A percentile compares a stretch with the other conserved stretches of the same genome.
Evolutionary conservation across 768 basidiomycete species (phyloP).

Genomic region (Russula ochroleuca): DNA sequence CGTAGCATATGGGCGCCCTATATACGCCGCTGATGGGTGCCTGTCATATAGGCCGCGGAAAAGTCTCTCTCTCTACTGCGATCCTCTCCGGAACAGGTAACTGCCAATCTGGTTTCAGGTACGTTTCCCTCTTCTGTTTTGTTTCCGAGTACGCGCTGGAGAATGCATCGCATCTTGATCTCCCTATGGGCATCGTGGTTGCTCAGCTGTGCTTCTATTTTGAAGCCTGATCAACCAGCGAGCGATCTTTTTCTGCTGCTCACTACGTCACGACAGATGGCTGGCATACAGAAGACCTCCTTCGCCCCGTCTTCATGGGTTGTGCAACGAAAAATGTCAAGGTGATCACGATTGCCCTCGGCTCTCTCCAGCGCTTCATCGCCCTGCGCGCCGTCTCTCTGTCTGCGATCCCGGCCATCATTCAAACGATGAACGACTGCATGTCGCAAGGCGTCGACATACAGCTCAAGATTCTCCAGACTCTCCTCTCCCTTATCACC

Average conservation of each 20-base stretch:
- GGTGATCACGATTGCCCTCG: slow-evolving; percentile 87
- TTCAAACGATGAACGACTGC: slow-evolving; percentile 81
- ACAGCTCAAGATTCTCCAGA: slow-evolving; percentile 90
- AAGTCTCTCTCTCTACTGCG: slow-evolving; percentile 77
- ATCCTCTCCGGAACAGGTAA: slow-evolving; percentile 78
- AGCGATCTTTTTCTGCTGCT: background rate
- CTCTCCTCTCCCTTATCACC: slow-evolving; percentile 84
- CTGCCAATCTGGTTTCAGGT: slow-evolving; percentile 70
- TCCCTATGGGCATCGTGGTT: background rate
- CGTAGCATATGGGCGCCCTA: slow-evolving; percentile 20
- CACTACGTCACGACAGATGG: slow-evolving; percentile 47
- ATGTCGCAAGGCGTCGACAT: slow-evolving; percentile 96
- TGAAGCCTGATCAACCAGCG: no score
- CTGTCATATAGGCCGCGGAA: slow-evolving; percentile 63
- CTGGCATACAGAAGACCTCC: slow-evolving; percentile 72
- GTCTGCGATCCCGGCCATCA: slow-evolving; percentile 70
- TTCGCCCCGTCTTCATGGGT: slow-evolving; percentile 89
- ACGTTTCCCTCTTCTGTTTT: background rate
- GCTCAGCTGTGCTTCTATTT: background rate
- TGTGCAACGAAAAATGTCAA: slow-evolving; percentile 91
- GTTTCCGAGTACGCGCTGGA: background rate
- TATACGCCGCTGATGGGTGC: background rate
- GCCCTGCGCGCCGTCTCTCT: slow-evolving; percentile 80
- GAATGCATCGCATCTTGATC: background rate
- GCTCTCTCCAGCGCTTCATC: slow-evolving; percentile 87